Evolutionary conservation across 768 basidiomycete genomes (phyloP), one percentile per base, ranked within the genome.

Genomic region (Clathrus columnatus): DNA sequence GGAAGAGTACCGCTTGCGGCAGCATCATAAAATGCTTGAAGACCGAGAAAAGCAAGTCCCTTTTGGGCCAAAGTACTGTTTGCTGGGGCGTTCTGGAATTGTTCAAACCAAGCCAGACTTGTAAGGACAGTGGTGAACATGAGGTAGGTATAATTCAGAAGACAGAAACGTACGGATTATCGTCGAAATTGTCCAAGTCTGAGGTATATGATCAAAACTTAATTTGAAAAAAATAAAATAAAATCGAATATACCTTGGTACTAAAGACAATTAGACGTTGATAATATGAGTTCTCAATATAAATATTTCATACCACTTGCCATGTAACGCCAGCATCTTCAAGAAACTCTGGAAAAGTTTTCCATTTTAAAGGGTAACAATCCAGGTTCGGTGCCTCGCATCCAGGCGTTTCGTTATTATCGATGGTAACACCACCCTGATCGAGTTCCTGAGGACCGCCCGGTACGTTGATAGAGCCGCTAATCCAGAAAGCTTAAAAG

Each of bases 321-420:
- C 56, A 57, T 11, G 48, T 43, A 32, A 57, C 48, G 21, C 24
- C 26, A 45, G 56, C 50, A n/a, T 51, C 56, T 23, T 57, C 56
- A 4, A 57, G 1, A 49, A 30, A 50, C 28, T 57, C 56, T 6
- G 56, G 23, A 42, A 29, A 57, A n/a, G 59, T 57, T 20, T 51
- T 52, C 59, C 59, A 60, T 21, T 47, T 43, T 18, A 27, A 45
- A 6, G 59, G 59, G 30, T 53, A 59, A 42, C 59, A 60, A 23
- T 26, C 45, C 18, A 60, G 20, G 28, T 48, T 32, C 27, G 58
- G 16, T 3, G 41, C 48, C 4, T 56, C 51, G 30, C 56, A 29
- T n/a, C 55, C 60, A 30, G 54, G 59, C 7, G 56, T 55, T 26
- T 42, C 53, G 43, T 60, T 60, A 49, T 61, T 61, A 45, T 60